phyloP scores from a whole-genome alignment of 306 rosid genomes.

The Cucumis cinereus region DNA sequence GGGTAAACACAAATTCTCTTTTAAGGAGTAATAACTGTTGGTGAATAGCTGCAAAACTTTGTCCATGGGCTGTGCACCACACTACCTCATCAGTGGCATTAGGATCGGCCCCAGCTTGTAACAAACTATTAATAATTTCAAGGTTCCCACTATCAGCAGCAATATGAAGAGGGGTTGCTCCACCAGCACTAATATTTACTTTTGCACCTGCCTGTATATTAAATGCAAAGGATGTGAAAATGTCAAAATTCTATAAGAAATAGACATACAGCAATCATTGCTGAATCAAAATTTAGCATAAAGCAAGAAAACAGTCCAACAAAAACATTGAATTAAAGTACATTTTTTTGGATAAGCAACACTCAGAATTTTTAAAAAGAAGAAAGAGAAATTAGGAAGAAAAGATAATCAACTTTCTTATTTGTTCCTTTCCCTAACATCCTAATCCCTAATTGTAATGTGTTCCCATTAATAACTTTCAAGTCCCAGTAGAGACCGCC shows the following conservation, averaged over 20 bases:
- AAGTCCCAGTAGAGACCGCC: neutral
- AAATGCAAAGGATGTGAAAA: constrained; percentile 11
- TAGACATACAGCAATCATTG: neutral
- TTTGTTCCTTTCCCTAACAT: neutral
- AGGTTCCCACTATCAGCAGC: constrained; percentile 67
- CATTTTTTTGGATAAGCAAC: neutral
- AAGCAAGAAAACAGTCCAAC: neutral
- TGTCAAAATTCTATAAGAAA: neutral
- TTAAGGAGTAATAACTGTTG: neutral
- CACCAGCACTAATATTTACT: constrained; percentile 78
- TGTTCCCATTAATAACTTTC: neutral
- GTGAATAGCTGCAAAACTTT: neutral
- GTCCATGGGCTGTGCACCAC: neutral
- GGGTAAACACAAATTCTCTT: neutral
- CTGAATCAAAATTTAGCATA: neutral
- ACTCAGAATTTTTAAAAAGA: neutral
- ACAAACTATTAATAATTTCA: constrained; percentile 49
- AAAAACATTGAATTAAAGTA: neutral
- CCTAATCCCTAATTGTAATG: neutral
- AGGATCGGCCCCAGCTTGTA: constrained; percentile 87
- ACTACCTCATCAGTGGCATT: constrained; percentile 62
- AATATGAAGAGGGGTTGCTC: constrained; percentile 88
- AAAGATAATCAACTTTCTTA: neutral
- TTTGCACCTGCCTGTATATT: constrained; percentile 67
- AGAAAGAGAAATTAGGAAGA: neutral